Evolutionary conservation across 495 filamentous ascomycete genomes (phyloP), one percentile per base, ranked within the genome.

Genomic region (Lepidopterella palustris): DNA sequence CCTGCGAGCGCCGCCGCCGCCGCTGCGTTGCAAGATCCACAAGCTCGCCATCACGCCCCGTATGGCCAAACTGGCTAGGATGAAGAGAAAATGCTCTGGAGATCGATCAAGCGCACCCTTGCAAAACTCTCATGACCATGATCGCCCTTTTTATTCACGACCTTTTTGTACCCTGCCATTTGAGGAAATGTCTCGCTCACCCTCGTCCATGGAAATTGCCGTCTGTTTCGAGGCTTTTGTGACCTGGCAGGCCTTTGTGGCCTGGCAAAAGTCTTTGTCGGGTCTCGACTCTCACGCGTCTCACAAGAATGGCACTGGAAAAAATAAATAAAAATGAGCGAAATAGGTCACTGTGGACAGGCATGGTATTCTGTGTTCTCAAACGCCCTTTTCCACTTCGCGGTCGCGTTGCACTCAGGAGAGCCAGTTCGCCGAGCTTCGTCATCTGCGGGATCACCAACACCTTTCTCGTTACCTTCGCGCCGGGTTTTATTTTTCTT

Each of bases 391-490:
- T 45, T 28, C 23, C 54, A 35, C 11, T 47, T 4, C 3, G 63
- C 9, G 3, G 18, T 65, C 28, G 63, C 25, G 58, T 59, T 20
- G 53, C 55, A 55, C 18, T 35, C 45, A 27, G 35, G n/a, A 15
- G 48, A 11, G 10, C 18, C 35, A 10, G 35, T 42, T 54, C 21
- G n/a, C n/a, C n/a, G n/a, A 50, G 31, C 42, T 32, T 13, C 47
- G 45, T 53, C 53, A 48, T 39, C 42, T 45, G 45, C 25, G 13
- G 50, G 35, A 57, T 28, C 55, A 62, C 53, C 20, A 45, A 27
- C 31, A 47, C 48, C 58, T 53, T 62, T 62, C 42, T 62, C 63
- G 63, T 66, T 66, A 62, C 59, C 63, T 49, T 27, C 26, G 20
- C 23, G 8, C 45, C 49, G 55, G 59, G 47, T 53, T 29, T 40